phyloP scores from a whole-genome alignment of 345 rosid species.

The Heritiera littoralis region DNA sequence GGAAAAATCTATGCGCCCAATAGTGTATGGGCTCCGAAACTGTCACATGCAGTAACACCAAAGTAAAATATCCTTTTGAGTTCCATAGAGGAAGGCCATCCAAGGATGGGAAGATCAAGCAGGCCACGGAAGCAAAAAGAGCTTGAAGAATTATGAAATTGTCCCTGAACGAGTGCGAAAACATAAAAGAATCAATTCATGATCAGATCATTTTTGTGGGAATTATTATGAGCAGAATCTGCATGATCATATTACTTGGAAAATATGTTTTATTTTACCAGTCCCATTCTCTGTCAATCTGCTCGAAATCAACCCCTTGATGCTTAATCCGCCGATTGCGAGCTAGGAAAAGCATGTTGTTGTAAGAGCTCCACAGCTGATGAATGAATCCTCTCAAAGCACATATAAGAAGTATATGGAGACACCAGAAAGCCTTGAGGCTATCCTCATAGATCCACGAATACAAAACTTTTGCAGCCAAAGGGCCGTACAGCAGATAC shows the following conservation, averaged over 20 bases:
- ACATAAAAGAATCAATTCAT: background rate
- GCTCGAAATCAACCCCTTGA: constrained; percentile 81
- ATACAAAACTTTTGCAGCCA: constrained; percentile 55
- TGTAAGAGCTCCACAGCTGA: constrained; percentile 42
- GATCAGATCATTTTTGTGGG: background rate
- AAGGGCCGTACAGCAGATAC: constrained; percentile 82
- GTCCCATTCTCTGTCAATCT: constrained; percentile 90
- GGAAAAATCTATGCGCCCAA: constrained; percentile 59
- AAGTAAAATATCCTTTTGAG: constrained; percentile 57
- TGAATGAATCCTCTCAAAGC: constrained; percentile 42
- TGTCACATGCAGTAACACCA: constrained; percentile 65
- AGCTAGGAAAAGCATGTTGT: constrained; percentile 65
- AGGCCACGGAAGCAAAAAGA: constrained; percentile 55
- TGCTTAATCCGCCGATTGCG: constrained; percentile 53
- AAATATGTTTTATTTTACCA: constrained; percentile 44
- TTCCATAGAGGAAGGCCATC: constrained; percentile 67
- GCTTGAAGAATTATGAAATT: constrained; percentile 86
- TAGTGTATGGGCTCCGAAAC: constrained; percentile 89
- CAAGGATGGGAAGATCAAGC: constrained; percentile 51
- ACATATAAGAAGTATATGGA: constrained; percentile 59
- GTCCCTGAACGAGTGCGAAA: constrained; percentile 56
- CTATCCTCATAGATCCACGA: constrained; percentile 47
- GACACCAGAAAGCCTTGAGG: constrained; percentile 57
- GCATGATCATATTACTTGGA: background rate
- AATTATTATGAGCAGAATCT: background rate